Evolutionary conservation across 768 basidiomycete species (phyloP).

Genomic region (Tubosaeta sp.): DNA sequence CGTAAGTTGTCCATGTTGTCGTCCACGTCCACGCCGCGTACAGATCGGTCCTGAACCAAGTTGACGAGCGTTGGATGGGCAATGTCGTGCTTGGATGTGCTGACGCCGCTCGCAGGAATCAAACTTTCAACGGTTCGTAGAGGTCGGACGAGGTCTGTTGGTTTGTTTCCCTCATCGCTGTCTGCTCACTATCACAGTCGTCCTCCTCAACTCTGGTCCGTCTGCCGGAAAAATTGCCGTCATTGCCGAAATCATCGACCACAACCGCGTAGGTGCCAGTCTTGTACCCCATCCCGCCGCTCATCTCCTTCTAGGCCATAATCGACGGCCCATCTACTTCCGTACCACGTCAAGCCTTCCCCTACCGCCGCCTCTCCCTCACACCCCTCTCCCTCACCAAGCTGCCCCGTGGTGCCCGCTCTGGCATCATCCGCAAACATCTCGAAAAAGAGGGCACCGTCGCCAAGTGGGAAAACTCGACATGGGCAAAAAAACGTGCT

Average conservation of each 20-base stretch:
- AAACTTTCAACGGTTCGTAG: constrained; percentile 95
- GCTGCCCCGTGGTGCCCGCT: constrained; percentile 84
- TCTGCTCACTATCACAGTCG: constrained; percentile 43
- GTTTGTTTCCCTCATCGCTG: neutral
- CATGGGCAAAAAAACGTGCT: constrained; percentile 85
- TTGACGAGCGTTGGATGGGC: constrained; percentile 13
- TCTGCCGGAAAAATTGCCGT: constrained; percentile 86
- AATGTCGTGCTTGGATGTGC: constrained; percentile 6
- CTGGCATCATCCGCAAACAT: constrained; percentile 78
- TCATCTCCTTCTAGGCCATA: constrained; percentile 60
- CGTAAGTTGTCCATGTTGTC: constrained; percentile 10
- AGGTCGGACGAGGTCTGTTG: constrained; percentile 84
- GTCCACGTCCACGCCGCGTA: neutral
- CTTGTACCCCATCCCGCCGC: neutral
- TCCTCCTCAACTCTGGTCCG: constrained; percentile 90
- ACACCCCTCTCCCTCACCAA: constrained; percentile 78
- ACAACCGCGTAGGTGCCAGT: constrained; percentile 71
- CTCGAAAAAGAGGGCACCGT: constrained; percentile 80
- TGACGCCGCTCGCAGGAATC: constrained; percentile 49
- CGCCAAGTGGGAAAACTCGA: constrained; percentile 84
- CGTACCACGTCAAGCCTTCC: constrained; percentile 88
- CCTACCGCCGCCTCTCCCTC: constrained; percentile 90
- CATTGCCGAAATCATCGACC: constrained; percentile 97
- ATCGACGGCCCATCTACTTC: constrained; percentile 90
- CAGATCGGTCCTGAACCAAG: rapidly evolving